Conservation (phyloP, 768 basidiomycete species). For the Termitomyces eurrhizus region DNA sequence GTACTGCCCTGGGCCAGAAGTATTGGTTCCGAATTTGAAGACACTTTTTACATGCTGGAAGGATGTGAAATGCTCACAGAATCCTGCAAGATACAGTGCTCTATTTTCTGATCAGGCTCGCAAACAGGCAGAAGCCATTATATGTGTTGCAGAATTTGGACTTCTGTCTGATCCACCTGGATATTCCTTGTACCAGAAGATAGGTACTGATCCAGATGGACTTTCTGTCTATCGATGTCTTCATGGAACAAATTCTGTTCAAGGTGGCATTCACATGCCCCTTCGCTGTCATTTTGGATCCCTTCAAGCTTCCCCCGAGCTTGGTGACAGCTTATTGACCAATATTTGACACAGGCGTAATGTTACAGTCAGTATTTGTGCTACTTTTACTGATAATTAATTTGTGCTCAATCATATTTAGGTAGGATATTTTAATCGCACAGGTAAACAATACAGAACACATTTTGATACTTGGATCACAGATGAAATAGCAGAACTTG, state of each 20-base stretch:
- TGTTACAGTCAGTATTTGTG: neutral
- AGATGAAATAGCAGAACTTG: conserved; percentile 1
- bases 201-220: no score
- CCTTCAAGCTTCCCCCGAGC: conserved; percentile 1
- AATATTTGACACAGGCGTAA: neutral
- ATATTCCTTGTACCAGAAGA: no score
- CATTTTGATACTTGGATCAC: neutral
- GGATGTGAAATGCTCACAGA: no score
- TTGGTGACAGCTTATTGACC: neutral
- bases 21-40: no score
- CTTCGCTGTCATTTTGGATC: neutral
- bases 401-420: neutral
- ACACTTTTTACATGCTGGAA: no score
- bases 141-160: no score
- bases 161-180: no score
- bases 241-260: neutral
- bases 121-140: no score
- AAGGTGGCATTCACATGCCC: conserved; percentile 3
- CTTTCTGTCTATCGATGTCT: no score
- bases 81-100: no score
- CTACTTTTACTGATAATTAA: neutral
- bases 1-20: no score
- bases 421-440: conserved; percentile 5
- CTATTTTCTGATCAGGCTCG: no score
- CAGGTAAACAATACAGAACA: neutral